These are phyloP conservation scores for Parietichytrium sp. DNA, from an alignment of 108 stramenopile species.

Conservation along the genomic window DNA sequence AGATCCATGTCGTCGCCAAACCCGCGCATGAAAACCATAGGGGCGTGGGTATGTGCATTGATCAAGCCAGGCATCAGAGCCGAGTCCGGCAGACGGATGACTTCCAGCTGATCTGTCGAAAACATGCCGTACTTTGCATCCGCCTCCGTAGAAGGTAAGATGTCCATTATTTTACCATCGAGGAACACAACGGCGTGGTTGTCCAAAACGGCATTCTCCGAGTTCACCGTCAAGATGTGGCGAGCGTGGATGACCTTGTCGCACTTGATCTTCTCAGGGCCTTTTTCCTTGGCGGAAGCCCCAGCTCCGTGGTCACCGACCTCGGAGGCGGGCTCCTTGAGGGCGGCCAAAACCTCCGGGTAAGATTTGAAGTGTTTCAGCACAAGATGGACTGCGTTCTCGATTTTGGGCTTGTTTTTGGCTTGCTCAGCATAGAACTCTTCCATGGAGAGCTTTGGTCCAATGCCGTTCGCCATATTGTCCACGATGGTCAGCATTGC, in stretches of 20 bases:
- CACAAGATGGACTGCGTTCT: background rate
- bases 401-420: slow-evolving; percentile 21
- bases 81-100: background rate
- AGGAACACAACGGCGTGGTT: slow-evolving; percentile 37
- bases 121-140: slow-evolving; percentile 9
- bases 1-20: slow-evolving; percentile 40
- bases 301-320: background rate
- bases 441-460: slow-evolving; percentile 1
- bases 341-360: background rate
- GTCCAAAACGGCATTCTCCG: background rate
- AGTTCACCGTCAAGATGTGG: slow-evolving; percentile 30
- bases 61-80: slow-evolving; percentile 43
- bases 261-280: background rate
- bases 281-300: background rate
- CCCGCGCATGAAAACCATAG: slow-evolving; percentile 38
- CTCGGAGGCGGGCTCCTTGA: background rate
- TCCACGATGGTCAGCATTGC: slow-evolving; percentile 41
- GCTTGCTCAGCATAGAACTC: slow-evolving; percentile 38
- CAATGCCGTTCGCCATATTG: slow-evolving; percentile 42
- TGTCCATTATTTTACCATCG: slow-evolving; percentile 38
- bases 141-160: slow-evolving; percentile 8
- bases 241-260: slow-evolving; percentile 42
- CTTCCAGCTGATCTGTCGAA: background rate
- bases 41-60: slow-evolving; percentile 45
- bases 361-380: slow-evolving; percentile 19